Evolutionary conservation across 495 filamentous ascomycete species (phyloP).

Genomic region (Sordaria brevicollis): DNA sequence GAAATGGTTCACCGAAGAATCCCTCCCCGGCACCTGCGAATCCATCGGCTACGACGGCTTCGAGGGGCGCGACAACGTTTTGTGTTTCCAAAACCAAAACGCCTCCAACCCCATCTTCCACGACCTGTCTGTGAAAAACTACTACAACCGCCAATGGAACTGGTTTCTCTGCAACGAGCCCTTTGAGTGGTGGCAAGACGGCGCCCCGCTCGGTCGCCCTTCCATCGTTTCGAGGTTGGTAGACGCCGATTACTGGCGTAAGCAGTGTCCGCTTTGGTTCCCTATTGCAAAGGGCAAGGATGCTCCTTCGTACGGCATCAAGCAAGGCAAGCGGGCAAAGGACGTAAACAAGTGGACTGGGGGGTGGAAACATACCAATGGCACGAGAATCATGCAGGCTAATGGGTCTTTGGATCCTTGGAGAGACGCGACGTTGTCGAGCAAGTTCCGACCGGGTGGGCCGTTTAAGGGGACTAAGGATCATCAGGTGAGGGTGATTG

Average conservation of each 20-base stretch:
- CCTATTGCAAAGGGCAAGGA: constrained; percentile 35
- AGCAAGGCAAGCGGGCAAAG: constrained; percentile 37
- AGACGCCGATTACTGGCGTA: constrained; percentile 44
- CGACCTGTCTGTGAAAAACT: constrained; percentile 42
- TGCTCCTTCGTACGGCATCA: constrained; percentile 37
- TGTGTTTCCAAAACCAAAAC: constrained; percentile 50
- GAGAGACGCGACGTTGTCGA: constrained; percentile 29
- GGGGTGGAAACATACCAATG: constrained; percentile 46
- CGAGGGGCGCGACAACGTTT: constrained; percentile 34
- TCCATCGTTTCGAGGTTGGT: constrained; percentile 50
- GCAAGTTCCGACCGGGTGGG: constrained; percentile 30
- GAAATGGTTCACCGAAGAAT: constrained; percentile 38
- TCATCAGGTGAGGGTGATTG: constrained; percentile 22
- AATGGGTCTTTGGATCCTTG: constrained; percentile 45
- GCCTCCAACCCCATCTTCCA: constrained; percentile 45
- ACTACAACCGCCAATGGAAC: constrained; percentile 48
- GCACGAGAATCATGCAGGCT: constrained; percentile 47
- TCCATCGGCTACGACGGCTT: constrained; percentile 31
- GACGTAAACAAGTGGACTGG: constrained; percentile 50
- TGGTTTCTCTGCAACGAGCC: constrained; percentile 63
- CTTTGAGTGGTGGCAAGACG: constrained; percentile 31
- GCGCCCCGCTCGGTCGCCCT: constrained; percentile 32
- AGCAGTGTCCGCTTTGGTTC: constrained; percentile 52
- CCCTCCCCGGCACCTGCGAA: constrained; percentile 33
- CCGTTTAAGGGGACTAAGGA: constrained; percentile 23